Evolutionary conservation across 2,329 filamentous ascomycete genomes (phyloP), one percentile per base, ranked within the genome.

Genomic region (Fusarium illudens): DNA sequence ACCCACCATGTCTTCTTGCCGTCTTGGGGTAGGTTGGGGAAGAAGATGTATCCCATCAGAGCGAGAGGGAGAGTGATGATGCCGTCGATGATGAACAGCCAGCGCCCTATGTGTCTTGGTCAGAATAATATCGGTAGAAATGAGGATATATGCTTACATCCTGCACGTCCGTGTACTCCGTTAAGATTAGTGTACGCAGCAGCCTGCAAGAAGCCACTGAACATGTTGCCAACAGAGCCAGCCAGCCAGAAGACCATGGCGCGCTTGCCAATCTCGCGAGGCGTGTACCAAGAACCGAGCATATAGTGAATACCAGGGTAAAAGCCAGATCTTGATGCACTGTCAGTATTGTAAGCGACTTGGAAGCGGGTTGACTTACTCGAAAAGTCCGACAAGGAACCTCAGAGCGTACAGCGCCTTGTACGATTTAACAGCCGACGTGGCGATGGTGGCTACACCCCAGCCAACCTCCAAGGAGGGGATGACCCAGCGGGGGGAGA

Each of bases 201-300:
- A 2, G 64, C 64, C 12, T 69, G 67, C 3, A 69, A 20, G 37
- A 62, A 67, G 13, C 64, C 64, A 6, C 58, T 62, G 11, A 69
- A 65, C 64, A 69, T 67, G 11, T 36, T 33, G 4, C 67, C 70
- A 5, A 68, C 20, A 0, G 62, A 64, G 12, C 67, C 65, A 11
- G 67, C 69, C 11, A 72, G 7, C 64, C 64, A 72, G 19, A 71
- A 72, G 13, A 72, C 52, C 58, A 62, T 65, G 20, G 61, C 49
- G 1, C 67, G 58, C 46, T 71, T 70, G 20, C 67, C 67, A 3
- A 72, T 70, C 12, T 72, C 69, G 15, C 62, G 53, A 1, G 67
- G 67, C 1, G 67, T 72, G 11, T 71, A 72, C 70, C 70, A 71
- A 0, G 69, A 71, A n/a, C 69, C 70, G 2, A 71, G 48, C 56